Base-by-base conservation (phyloP, 164 flowering plant genomes). In the Sextonia rubra region DNA sequence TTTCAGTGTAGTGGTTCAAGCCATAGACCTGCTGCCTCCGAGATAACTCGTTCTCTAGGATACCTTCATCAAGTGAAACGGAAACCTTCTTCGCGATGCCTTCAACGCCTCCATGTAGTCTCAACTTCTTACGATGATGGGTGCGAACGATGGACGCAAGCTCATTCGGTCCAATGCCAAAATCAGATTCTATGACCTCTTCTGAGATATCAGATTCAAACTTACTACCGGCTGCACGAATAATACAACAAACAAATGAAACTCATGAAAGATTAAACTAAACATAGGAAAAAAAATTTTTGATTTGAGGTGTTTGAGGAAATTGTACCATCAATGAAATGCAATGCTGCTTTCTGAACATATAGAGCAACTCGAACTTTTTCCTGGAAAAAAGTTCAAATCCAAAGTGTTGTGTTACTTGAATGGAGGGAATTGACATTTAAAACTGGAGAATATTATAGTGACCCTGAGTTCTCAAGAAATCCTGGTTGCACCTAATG, bases 321-420 rank as follows among this genome's bases (percentile, higher is more conserved):
- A 52, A 52, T 48, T 23, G 52, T 83, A 85, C 88, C 86, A 25
- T 82, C 81, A 9, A 79, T 80, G 70, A 85, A 85, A 71, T 81
- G 84, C 73, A 83, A 69, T 9, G 88, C 88, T 60, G 86, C 88
- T 72, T 77, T 76, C 60, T 78, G 81, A 69, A 84, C 83, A 71
- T 61, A 52, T 15, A 85, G 70, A 26, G 77, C 84, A 58, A 85
- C 81, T 47, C 83, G 82, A 29, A 85, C 69, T 27, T 77, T 79
- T 70, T 85, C 85, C 88, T 83, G 71, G 20, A 1, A 37, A 48
- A 22, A 27, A 61, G 17, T 61, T 61, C 14, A 29, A 32, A 12
- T 18, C 29, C 56, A 12, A 58, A 55, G 27, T 2, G 64, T 62
- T n/a, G 0, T 37, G 0, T 37, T 7, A 37, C 44, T 37, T 1